Evolutionary conservation across 2,329 filamentous ascomycete genomes (phyloP).

Genomic region (Sclerotinia trifoliorum): DNA sequence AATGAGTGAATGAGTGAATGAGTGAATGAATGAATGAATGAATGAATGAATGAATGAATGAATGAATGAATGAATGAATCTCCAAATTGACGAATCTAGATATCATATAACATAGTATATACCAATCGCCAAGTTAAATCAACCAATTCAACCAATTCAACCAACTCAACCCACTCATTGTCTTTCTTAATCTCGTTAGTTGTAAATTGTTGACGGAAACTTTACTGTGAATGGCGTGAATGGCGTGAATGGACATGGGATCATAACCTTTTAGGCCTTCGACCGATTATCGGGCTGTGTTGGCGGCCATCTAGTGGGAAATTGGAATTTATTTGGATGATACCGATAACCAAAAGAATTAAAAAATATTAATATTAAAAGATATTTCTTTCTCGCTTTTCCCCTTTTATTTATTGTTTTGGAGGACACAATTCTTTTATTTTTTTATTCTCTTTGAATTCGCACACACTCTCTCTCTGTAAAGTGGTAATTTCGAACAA

Average conservation of each 20-base stretch:
- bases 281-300: constrained; percentile 18
- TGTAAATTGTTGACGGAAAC: neutral
- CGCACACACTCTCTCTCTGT: neutral
- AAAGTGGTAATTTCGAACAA: constrained; percentile 13
- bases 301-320: constrained; percentile 12
- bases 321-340: constrained; percentile 8
- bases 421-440: neutral
- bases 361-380: neutral
- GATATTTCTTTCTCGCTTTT: constrained; percentile 11
- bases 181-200: neutral
- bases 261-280: constrained; percentile 7
- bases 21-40: too few species aligned
- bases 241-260: constrained; percentile 7
- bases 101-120: neutral
- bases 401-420: neutral
- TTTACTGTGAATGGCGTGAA: constrained; percentile 8
- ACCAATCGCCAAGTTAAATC: neutral
- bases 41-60: too few species aligned
- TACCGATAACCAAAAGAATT: neutral
- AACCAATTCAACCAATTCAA: neutral
- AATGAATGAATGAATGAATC: too few species aligned
- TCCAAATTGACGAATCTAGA: neutral
- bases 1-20: too few species aligned
- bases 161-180: neutral
- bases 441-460: neutral